A percentile compares a stretch with the other conserved stretches of the same genome.
Evolutionary conservation across 2,329 filamentous ascomycete species (phyloP).

Genomic region (Colletotrichum musae): DNA sequence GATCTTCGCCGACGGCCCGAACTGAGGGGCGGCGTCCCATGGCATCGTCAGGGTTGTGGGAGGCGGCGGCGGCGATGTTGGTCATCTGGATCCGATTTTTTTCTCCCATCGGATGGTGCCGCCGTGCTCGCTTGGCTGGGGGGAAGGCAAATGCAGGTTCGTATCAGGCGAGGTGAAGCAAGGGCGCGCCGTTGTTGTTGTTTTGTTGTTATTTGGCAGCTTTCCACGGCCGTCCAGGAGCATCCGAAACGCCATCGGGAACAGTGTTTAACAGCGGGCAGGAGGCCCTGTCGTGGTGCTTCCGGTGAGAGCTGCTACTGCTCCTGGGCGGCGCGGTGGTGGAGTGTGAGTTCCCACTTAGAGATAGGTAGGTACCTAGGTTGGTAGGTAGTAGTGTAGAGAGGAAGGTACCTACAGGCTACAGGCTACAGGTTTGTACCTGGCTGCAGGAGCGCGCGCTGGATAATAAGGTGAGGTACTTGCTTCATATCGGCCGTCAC

Average conservation of each 20-base stretch:
- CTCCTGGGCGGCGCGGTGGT: too few relatives aligned
- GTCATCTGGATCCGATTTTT: too few relatives aligned
- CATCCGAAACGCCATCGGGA: constrained; percentile 37
- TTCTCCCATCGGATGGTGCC: too few relatives aligned
- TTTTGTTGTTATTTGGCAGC: constrained; percentile 6
- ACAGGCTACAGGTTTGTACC: too few relatives aligned
- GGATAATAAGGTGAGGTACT: constrained; percentile 25
- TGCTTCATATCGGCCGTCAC: constrained; percentile 20
- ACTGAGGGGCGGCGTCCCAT: constrained; percentile 37
- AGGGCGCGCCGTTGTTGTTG: neutral
- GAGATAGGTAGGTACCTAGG: too few relatives aligned
- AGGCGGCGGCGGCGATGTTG: too few relatives aligned
- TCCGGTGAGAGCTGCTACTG: neutral
- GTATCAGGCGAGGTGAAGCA: constrained; percentile 15
- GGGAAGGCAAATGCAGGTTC: too few relatives aligned
- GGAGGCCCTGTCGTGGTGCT: constrained; percentile 12
- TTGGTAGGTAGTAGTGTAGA: too few relatives aligned
- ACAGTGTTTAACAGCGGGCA: constrained; percentile 25
- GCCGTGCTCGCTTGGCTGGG: too few relatives aligned
- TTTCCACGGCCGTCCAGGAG: constrained; percentile 16
- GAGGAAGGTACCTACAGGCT: too few relatives aligned
- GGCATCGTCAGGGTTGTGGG: constrained; percentile 8
- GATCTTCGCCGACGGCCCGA: constrained; percentile 30
- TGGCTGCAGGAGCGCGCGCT: neutral
- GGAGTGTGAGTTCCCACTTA: too few relatives aligned